Percentiles rank a stretch among this genome's conserved stretches.
These are phyloP conservation scores for Cutaneotrichosporon dermatis DNA, from an alignment of 1,284 basidiomycete genomes.

Conservation along the genomic window DNA sequence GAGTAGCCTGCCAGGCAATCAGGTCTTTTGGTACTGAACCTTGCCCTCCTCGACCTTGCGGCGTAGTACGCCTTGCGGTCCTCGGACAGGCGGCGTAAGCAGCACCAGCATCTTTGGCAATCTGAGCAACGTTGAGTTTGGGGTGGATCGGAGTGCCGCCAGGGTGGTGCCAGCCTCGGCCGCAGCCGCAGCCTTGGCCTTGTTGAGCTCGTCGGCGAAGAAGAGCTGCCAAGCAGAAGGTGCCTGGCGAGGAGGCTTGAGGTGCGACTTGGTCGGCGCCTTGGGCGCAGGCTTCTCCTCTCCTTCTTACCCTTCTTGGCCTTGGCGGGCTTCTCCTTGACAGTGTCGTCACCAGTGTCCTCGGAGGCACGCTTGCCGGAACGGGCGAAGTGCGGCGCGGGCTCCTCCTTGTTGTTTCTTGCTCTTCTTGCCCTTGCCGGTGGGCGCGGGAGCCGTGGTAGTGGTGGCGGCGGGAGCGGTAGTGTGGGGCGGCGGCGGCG, in stretches of 20 bases:
- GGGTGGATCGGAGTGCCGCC: constrained; percentile 49
- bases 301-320: constrained; percentile 34
- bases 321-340: constrained; percentile 38
- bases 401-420: constrained; percentile 5
- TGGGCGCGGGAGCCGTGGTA: background rate
- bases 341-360: constrained; percentile 9
- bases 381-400: constrained; percentile 17
- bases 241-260: constrained; percentile 86
- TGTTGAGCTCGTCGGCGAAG: constrained; percentile 91
- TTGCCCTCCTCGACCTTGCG: constrained; percentile 76
- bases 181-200: constrained; percentile 65
- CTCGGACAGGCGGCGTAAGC: constrained; percentile 75
- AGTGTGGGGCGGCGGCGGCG: background rate
- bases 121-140: constrained; percentile 91
- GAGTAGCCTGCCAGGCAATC: constrained; percentile 75
- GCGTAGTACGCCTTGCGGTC: constrained; percentile 85
- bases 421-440: constrained; percentile 21
- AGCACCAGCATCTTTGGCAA: constrained; percentile 88
- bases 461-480: constrained; percentile 6
- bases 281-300: constrained; percentile 38
- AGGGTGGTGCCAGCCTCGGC: constrained; percentile 59
- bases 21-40: constrained; percentile 73
- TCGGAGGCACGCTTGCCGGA: constrained; percentile 35
- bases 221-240: constrained; percentile 96
- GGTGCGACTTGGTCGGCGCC: constrained; percentile 51